Evolutionary conservation across 2,329 filamentous ascomycete species (phyloP).

Genomic region (Pseudogymnoascus sp.): DNA sequence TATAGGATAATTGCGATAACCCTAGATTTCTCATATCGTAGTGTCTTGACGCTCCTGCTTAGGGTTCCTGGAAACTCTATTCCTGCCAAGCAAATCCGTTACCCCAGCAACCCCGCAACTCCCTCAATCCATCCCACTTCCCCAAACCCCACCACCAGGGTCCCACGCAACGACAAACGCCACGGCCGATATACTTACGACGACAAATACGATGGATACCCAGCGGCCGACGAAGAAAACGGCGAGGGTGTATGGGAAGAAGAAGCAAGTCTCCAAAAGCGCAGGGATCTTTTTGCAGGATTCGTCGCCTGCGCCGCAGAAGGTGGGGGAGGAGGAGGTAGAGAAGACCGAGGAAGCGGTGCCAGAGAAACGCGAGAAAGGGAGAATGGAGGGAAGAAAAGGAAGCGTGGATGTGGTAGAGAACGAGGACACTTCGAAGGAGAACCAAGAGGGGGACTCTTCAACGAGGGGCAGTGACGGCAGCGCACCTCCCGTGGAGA

Average conservation of each 20-base stretch:
- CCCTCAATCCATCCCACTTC: background rate
- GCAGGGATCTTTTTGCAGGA: background rate
- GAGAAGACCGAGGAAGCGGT: background rate
- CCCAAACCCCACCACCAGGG: background rate
- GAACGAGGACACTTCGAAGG: background rate
- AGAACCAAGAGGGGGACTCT: background rate
- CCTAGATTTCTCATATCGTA: background rate
- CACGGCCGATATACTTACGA: background rate
- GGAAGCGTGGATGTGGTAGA: background rate
- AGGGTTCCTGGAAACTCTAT: background rate
- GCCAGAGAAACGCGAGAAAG: background rate
- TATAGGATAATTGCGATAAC: no score
- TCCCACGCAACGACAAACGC: background rate
- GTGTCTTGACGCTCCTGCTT: background rate
- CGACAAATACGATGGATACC: background rate
- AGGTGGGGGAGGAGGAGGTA: background rate
- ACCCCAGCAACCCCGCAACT: background rate
- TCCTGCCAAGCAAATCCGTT: background rate
- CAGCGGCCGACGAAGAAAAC: background rate
- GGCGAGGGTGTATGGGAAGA: slow-evolving; percentile 9
- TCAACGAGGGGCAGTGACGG: background rate
- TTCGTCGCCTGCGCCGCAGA: background rate
- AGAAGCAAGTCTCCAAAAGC: background rate
- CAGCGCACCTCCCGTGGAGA: background rate
- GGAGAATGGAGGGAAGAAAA: background rate